Evolutionary conservation across 257 asterid species (phyloP), one percentile per base, ranked within the genome.

Genomic region (Penstemon davidsonii): DNA sequence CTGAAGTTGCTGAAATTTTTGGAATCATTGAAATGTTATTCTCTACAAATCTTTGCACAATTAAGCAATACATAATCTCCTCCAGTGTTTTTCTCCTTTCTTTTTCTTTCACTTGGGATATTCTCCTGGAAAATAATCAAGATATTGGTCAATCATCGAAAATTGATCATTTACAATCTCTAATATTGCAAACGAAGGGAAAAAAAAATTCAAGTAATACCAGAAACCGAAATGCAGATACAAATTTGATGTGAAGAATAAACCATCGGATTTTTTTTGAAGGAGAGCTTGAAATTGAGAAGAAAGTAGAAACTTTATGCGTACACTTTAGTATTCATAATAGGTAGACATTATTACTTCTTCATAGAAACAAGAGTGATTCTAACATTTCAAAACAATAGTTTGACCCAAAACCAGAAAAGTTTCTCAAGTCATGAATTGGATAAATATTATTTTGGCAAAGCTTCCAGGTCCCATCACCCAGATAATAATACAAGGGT

Each of bases 51-150:
- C 81, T 86, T 78, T 86, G 87, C 68, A 88, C 97, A 65, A 90
- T 71, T 74, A 90, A 74, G 85, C 96, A 88, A 78, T 92, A 92
- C 15, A 89, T 53, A 57, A 92, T 85, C 76, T 92, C 98, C 76
- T 83, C 97, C 64, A 90, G 65, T 15, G 82, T 78, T 71, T 82
- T 90, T 67, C 87, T 78, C 78, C 96, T 75, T 52, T 88, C 98
- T 53, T 85, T 90, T 83, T 88, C 97, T 85, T 84, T 88, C 74
- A 92, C 85, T 82, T 88, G 96, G 60, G 86, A 88, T 81, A 92
- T 92, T 82, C 97, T 90, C 93, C 98, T 92, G 93, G 88, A 82
- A 73, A 69, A 57, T 13, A 64, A 15, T 62, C 71, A 44, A 64
- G 50, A 41, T 25, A 69, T 41, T 44, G 55, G 62, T 75, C 55